A percentile compares a stretch with the other conserved stretches of the same genome.
Conservation (phyloP, 75 land plant species). For the Gnetum montanum region DNA sequence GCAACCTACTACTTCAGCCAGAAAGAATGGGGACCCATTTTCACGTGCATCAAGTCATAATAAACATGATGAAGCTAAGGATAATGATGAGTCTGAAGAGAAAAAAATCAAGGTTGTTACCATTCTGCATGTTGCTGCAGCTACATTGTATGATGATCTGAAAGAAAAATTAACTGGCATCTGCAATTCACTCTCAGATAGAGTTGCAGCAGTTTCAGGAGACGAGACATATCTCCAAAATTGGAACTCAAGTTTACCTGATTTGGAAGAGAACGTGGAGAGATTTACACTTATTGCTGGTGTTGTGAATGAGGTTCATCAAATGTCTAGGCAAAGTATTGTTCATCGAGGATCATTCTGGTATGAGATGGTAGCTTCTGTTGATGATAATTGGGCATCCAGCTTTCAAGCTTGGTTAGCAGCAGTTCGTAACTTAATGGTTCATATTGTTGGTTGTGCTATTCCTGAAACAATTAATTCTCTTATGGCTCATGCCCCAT, state of each 20-base stretch:
- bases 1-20: constrained; percentile 28
- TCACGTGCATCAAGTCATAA: constrained; percentile 2
- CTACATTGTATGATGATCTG: constrained; percentile 43
- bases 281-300: constrained; percentile 57
- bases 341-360: constrained; percentile 7
- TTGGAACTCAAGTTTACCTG: constrained; percentile 28
- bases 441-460: constrained; percentile 45
- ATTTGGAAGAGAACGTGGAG: constrained; percentile 62
- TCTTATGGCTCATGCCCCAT: constrained; percentile 52
- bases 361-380: constrained; percentile 8
- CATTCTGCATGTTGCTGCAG: constrained; percentile 37
- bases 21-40: constrained; percentile 20
- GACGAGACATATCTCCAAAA: constrained; percentile 4
- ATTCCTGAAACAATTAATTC: constrained; percentile 68
- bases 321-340: constrained; percentile 14
- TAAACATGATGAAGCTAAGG: constrained; percentile 20
- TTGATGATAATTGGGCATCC: constrained; percentile 38
- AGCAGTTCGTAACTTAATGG: constrained; percentile 33
- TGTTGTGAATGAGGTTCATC: constrained; percentile 43
- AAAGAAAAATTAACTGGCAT: constrained; percentile 30
- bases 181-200: constrained; percentile 9
- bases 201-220: constrained; percentile 3
- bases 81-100: constrained; percentile 19
- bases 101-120: constrained; percentile 36
- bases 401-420: constrained; percentile 35